These are phyloP conservation scores for Cyberlindnera mrakii DNA, from an alignment of 805 yeast species.

Conservation along the genomic window DNA sequence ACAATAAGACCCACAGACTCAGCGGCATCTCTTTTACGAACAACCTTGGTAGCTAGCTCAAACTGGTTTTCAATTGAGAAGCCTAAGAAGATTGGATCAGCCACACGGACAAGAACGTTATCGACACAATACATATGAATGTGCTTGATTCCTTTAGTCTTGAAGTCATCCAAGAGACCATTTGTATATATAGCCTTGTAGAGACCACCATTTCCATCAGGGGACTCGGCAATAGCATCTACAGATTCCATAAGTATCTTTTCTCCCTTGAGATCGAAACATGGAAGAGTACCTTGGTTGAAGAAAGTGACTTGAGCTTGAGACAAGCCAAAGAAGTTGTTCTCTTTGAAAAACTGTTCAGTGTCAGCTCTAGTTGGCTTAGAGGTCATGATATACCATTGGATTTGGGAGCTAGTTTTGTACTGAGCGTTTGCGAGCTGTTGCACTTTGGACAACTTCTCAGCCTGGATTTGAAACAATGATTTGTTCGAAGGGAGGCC, in stretches of 20 bases:
- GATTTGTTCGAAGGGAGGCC: constrained; percentile 80
- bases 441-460: constrained; percentile 64
- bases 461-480: constrained; percentile 90
- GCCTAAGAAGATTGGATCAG: constrained; percentile 84
- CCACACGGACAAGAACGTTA: constrained; percentile 84
- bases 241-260: constrained; percentile 59
- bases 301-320: constrained; percentile 64
- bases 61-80: constrained; percentile 64
- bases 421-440: constrained; percentile 37
- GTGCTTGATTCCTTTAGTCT: constrained; percentile 67
- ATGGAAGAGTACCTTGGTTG: constrained; percentile 94
- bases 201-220: constrained; percentile 98
- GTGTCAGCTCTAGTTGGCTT: constrained; percentile 77
- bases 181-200: constrained; percentile 73
- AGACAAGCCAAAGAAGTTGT: constrained; percentile 68
- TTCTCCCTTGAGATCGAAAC: constrained; percentile 65
- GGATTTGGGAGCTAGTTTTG: constrained; percentile 35
- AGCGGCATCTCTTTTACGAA: constrained; percentile 78
- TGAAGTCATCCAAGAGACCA: constrained; percentile 63
- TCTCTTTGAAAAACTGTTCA: constrained; percentile 55
- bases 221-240: constrained; percentile 66
- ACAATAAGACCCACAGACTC: constrained; percentile 95
- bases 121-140: constrained; percentile 97
- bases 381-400: constrained; percentile 95
- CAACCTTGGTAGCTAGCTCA: constrained; percentile 88